A percentile compares a stretch with the other conserved stretches of the same genome.
Evolutionary conservation across 306 rosid species (phyloP).

Genomic region (Rubus idaeus): DNA sequence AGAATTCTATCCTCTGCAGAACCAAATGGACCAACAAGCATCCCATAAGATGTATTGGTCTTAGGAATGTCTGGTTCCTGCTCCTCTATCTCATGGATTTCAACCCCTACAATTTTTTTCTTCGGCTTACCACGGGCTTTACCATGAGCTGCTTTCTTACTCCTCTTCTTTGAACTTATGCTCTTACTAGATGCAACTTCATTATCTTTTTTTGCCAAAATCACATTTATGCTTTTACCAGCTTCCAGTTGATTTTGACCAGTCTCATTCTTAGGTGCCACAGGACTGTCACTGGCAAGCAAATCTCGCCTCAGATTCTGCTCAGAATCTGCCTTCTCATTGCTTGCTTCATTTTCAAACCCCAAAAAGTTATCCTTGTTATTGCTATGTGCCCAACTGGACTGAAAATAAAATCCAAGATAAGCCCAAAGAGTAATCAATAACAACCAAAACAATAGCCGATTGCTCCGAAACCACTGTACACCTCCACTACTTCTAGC

Average conservation of each 20-base stretch:
- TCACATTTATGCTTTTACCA: constrained; percentile 38
- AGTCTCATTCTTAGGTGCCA: constrained; percentile 38
- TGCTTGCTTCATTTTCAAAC: constrained; percentile 49
- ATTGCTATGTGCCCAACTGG: constrained; percentile 77
- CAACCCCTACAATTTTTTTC: constrained; percentile 30
- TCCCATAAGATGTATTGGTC: constrained; percentile 68
- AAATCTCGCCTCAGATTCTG: constrained; percentile 43
- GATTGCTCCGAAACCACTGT: constrained; percentile 62
- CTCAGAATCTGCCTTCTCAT: constrained; percentile 34
- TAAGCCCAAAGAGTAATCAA: constrained; percentile 91
- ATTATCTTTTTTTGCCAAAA: constrained; percentile 48
- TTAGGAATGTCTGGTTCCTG: constrained; percentile 57
- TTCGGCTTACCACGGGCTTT: constrained; percentile 54
- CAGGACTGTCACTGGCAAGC: constrained; percentile 27
- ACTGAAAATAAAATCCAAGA: constrained; percentile 80
- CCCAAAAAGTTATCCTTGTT: constrained; percentile 55
- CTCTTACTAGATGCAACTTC: constrained; percentile 41
- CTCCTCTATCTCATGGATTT: constrained; percentile 46
- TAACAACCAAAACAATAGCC: constrained; percentile 61
- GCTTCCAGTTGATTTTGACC: constrained; percentile 25
- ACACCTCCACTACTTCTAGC: constrained; percentile 40
- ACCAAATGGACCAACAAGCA: constrained; percentile 94
- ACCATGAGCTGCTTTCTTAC: constrained; percentile 39
- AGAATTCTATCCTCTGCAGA: constrained; percentile 61
- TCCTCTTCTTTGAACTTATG: constrained; percentile 49